Base-by-base conservation (phyloP, 495 filamentous ascomycete genomes). In the Niebla homalea region DNA sequence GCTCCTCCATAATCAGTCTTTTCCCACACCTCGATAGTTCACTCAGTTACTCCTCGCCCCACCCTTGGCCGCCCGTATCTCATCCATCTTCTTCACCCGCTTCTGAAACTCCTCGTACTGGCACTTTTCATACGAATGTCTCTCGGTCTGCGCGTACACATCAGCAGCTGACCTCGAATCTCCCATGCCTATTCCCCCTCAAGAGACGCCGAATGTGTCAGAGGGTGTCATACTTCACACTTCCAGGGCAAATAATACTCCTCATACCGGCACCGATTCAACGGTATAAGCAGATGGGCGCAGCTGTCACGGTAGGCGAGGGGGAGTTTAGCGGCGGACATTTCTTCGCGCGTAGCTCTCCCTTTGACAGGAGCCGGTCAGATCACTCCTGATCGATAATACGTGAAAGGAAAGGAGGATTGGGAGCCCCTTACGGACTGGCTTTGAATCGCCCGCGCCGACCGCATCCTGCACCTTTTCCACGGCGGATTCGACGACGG, bases 81-180 rank as follows among this genome's bases (percentile, higher is more conserved):
- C 92, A 60, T 96, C 80, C 93, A 98, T 98, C 80, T 93, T 96
- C 51, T 85, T 85, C 50, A 98, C 92, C 29, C 92, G 83, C 76
- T 88, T 89, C 81, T 94, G 94, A 76, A 98, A 98, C 64, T 95
- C 92, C 37, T 82, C 83, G 71, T 98, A 98, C 61, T 98, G 92
- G 80, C 92, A 98, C 66, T 96, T 97, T 63, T 98, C 92, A 72
- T 98, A 98, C 60, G 77, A 81, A 68, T 98, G 92, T 74, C 92
- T 75, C 74, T 98, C 92, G 62, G 85, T 77, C 92, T 96, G 20
- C 36, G 36, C 49, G 12, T 22, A 4, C 1, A 52, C 22, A 60
- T 46, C 12, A 19, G 20, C 4, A 25, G 43, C 14, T 19, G 22
- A 38, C 16, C 19, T 12, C 21, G 15, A 11, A 2, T 37, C 4